Evolutionary conservation across 768 basidiomycete species (phyloP).

Genomic region (Flagelloscypha sp.): DNA sequence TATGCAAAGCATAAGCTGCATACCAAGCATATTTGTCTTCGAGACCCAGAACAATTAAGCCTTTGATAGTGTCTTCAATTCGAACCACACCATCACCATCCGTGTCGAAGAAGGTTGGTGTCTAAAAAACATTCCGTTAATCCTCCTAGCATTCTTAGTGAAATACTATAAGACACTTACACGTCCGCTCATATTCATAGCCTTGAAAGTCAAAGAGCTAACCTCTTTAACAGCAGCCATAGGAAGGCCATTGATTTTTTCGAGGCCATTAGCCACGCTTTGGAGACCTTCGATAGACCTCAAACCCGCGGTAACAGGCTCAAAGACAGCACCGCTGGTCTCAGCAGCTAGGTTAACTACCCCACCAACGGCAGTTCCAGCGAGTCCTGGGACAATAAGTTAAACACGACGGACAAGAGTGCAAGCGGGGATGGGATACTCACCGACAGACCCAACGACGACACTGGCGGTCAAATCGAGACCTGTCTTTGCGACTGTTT

Average conservation of each 20-base stretch:
- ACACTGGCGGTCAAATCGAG: conserved; percentile 22
- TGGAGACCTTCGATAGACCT: conserved; percentile 15
- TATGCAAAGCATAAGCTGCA: conserved; percentile 17
- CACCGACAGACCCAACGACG: conserved; percentile 20
- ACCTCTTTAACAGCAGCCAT: conserved; percentile 14
- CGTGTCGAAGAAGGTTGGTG: conserved; percentile 18
- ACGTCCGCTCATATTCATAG: conserved; percentile 15
- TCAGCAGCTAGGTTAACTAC: conserved; percentile 14
- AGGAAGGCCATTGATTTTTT: conserved; percentile 17
- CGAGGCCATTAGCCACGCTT: conserved; percentile 12
- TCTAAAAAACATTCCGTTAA: conserved; percentile 5
- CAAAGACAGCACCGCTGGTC: conserved; percentile 15
- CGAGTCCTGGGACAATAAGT: too few relatives aligned
- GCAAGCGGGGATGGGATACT: too few relatives aligned
- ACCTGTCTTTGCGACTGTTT: conserved; percentile 12
- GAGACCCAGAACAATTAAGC: conserved; percentile 17
- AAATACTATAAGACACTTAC: neutral
- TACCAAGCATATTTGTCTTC: conserved; percentile 12
- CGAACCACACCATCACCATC: conserved; percentile 16
- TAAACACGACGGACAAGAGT: too few relatives aligned
- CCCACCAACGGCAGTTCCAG: conserved; percentile 16
- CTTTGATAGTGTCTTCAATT: conserved; percentile 14
- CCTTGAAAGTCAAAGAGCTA: conserved; percentile 12
- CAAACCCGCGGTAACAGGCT: conserved; percentile 16
- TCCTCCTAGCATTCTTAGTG: neutral